These are phyloP conservation scores for Lipomyces mesembrius DNA, from an alignment of 805 yeast species.

Conservation along the genomic window DNA sequence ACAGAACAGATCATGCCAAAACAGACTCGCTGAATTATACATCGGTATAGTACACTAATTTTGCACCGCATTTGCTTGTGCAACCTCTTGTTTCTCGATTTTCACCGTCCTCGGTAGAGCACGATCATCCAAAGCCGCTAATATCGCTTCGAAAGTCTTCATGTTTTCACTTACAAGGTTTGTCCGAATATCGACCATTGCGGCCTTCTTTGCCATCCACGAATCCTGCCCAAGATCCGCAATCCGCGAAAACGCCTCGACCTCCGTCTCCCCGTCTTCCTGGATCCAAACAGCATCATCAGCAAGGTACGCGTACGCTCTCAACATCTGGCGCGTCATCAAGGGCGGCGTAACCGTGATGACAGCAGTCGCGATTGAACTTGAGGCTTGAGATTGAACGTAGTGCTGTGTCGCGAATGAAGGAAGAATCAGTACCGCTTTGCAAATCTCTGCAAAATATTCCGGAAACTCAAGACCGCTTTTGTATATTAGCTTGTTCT, in stretches of 20 bases:
- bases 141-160: slow-evolving; percentile 9
- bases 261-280: slow-evolving; percentile 27
- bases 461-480: slow-evolving; percentile 26
- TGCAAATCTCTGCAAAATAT: slow-evolving; percentile 19
- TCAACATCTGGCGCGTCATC: slow-evolving; percentile 21
- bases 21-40: background rate
- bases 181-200: slow-evolving; percentile 12
- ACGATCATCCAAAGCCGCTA: background rate
- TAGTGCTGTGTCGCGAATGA: slow-evolving; percentile 30
- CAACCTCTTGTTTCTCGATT: background rate
- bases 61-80: background rate
- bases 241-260: slow-evolving; percentile 27
- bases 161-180: slow-evolving; percentile 17
- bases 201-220: slow-evolving; percentile 27
- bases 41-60: background rate
- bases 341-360: slow-evolving; percentile 29
- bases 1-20: background rate
- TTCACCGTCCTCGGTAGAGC: background rate
- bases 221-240: slow-evolving; percentile 18
- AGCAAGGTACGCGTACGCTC: slow-evolving; percentile 28
- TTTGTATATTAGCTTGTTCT: slow-evolving; percentile 11
- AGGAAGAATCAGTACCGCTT: slow-evolving; percentile 29
- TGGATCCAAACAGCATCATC: slow-evolving; percentile 31
- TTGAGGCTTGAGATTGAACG: slow-evolving; percentile 27
- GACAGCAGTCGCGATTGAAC: slow-evolving; percentile 32